A percentile compares a stretch with the other conserved stretches of the same genome.
These are phyloP conservation scores for Lepidium africanum DNA, from an alignment of 345 rosid genomes.

Conservation along the genomic window DNA sequence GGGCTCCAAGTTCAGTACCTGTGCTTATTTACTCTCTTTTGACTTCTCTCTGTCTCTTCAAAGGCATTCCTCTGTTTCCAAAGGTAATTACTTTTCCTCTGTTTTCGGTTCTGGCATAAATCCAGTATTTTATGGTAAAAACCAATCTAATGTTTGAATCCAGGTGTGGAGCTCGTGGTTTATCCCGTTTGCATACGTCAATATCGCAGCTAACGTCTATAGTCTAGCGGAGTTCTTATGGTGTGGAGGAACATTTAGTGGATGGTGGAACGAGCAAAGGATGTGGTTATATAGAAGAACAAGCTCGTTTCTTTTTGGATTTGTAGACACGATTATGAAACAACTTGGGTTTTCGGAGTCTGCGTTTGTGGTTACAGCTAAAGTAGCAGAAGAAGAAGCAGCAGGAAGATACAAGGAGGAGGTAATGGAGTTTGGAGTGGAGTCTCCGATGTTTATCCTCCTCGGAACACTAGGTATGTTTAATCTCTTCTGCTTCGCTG, in stretches of 20 bases:
- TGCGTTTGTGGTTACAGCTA: slow-evolving; percentile 52
- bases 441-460: slow-evolving; percentile 52
- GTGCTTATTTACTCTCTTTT: slow-evolving; percentile 38
- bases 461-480: slow-evolving; percentile 58
- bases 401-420: slow-evolving; percentile 41
- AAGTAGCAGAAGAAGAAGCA: slow-evolving; percentile 59
- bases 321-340: slow-evolving; percentile 38
- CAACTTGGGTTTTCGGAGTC: slow-evolving; percentile 38
- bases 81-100: slow-evolving; percentile 33
- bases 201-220: slow-evolving; percentile 19
- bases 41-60: slow-evolving; percentile 55
- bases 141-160: background rate
- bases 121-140: background rate
- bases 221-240: slow-evolving; percentile 47
- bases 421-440: slow-evolving; percentile 65
- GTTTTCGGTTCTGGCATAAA: background rate
- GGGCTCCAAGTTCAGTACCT: slow-evolving; percentile 57
- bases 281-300: slow-evolving; percentile 74
- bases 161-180: slow-evolving; percentile 59
- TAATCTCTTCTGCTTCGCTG: slow-evolving; percentile 38
- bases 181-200: slow-evolving; percentile 48
- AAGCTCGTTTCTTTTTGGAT: slow-evolving; percentile 56
- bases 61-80: slow-evolving; percentile 64
- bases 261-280: slow-evolving; percentile 78
- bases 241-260: slow-evolving; percentile 51